These are phyloP conservation scores for Phyllosticta citriasiana DNA, from an alignment of 2,329 filamentous ascomycete genomes.

Conservation along the genomic window DNA sequence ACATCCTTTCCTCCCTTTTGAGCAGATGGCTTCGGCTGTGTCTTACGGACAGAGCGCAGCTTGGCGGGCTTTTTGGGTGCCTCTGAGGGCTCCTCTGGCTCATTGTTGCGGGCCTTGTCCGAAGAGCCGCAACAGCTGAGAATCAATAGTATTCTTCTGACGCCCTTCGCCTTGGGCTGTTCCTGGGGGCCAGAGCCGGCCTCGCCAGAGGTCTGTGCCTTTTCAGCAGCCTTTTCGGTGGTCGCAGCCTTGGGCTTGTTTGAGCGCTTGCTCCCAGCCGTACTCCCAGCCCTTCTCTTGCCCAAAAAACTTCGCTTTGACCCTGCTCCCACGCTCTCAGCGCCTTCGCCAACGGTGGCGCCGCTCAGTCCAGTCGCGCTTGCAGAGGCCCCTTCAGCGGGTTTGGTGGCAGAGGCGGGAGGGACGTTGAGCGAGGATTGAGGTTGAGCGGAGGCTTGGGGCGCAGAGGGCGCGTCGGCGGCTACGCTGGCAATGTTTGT, in stretches of 20 bases:
- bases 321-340: slow-evolving; percentile 34
- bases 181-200: slow-evolving; percentile 14
- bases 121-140: slow-evolving; percentile 59
- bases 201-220: slow-evolving; percentile 22
- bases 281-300: slow-evolving; percentile 36
- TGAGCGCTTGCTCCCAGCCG: slow-evolving; percentile 37
- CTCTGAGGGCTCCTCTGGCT: slow-evolving; percentile 42
- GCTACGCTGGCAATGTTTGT: slow-evolving; percentile 1
- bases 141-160: slow-evolving; percentile 35
- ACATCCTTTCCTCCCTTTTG: slow-evolving; percentile 32
- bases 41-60: slow-evolving; percentile 24
- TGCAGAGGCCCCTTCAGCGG: slow-evolving; percentile 23
- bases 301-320: slow-evolving; percentile 38
- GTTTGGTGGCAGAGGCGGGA: slow-evolving; percentile 19
- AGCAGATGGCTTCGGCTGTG: slow-evolving; percentile 41
- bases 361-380: slow-evolving; percentile 33
- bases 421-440: slow-evolving; percentile 28
- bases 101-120: slow-evolving; percentile 45
- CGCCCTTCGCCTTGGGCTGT: slow-evolving; percentile 33
- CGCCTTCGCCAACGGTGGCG: slow-evolving; percentile 32
- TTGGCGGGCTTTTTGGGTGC: slow-evolving; percentile 33
- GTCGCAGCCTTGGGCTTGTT: slow-evolving; percentile 24
- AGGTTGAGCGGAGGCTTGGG: slow-evolving; percentile 16
- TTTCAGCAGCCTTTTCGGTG: slow-evolving; percentile 27
- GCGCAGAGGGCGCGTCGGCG: not conserved